These are phyloP conservation scores for Coemansia erecta DNA, from an alignment of 192 early-diverging fungal species.

Conservation along the genomic window DNA sequence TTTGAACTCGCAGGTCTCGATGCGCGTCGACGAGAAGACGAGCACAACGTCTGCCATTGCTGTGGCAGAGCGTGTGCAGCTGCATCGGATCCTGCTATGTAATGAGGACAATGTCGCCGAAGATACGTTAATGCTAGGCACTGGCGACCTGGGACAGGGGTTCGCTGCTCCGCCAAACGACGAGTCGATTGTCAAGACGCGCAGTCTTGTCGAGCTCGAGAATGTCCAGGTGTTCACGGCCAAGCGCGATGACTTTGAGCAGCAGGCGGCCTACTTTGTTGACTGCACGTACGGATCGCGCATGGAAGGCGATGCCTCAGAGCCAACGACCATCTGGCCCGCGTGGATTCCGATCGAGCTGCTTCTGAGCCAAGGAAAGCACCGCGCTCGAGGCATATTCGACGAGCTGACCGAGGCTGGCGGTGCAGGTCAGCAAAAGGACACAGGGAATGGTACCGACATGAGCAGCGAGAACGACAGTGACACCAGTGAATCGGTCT, in stretches of 20 bases:
- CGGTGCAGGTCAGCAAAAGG: background rate
- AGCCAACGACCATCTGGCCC: constrained; percentile 49
- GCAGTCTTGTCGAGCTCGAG: constrained; percentile 50
- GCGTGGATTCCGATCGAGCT: constrained; percentile 58
- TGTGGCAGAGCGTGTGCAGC: constrained; percentile 43
- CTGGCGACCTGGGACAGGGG: background rate
- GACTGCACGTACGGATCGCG: constrained; percentile 52
- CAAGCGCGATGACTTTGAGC: constrained; percentile 39
- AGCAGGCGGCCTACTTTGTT: constrained; percentile 46
- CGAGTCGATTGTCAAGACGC: constrained; percentile 55
- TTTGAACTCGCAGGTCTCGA: constrained; percentile 54
- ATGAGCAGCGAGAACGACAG: constrained; percentile 5
- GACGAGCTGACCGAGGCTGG: constrained; percentile 27
- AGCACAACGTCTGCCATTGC: constrained; percentile 46
- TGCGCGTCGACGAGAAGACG: constrained; percentile 47
- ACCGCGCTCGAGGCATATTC: constrained; percentile 38
- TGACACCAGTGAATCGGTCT: background rate
- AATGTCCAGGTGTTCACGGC: constrained; percentile 54
- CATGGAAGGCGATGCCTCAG: constrained; percentile 18
- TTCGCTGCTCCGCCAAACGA: constrained; percentile 31
- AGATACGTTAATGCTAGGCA: background rate
- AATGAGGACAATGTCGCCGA: constrained; percentile 21
- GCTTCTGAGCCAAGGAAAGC: constrained; percentile 44
- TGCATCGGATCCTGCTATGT: constrained; percentile 45
- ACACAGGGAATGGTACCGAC: background rate